phyloP scores from a whole-genome alignment of 495 filamentous ascomycete genomes.

The Penicillium antarcticum region DNA sequence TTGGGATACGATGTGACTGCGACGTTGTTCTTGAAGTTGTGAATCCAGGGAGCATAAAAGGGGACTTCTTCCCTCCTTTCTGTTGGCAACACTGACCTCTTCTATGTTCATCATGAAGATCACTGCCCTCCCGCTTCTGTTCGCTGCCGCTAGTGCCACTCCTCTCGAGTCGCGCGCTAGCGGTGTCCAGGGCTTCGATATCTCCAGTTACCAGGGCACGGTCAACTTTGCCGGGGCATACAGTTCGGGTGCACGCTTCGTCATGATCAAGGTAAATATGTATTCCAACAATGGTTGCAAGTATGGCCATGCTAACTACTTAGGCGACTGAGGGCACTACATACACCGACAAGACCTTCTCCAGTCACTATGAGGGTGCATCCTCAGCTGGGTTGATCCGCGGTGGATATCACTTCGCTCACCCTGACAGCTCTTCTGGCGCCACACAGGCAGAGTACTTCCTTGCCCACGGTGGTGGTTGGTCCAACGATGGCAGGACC shows the following conservation, averaged over 20 bases:
- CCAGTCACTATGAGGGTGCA: conserved; percentile 52
- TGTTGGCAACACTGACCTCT: not conserved
- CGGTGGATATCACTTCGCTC: conserved; percentile 65
- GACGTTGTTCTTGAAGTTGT: not conserved
- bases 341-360: conserved; percentile 52
- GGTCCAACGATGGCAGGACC: conserved; percentile 58
- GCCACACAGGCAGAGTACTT: conserved; percentile 57
- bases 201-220: conserved; percentile 56
- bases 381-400: conserved; percentile 55
- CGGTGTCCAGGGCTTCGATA: conserved; percentile 61
- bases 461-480: conserved; percentile 59
- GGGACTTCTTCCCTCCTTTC: not conserved
- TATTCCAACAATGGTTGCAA: not conserved
- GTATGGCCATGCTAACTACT: not conserved
- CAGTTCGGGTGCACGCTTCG: conserved; percentile 57
- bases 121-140: conserved; percentile 6
- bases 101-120: conserved; percentile 13
- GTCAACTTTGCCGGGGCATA: conserved; percentile 58
- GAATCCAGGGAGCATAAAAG: conserved; percentile 3
- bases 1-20: conserved; percentile 32
- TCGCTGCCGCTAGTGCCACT: conserved; percentile 17
- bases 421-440: conserved; percentile 46
- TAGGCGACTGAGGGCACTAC: conserved; percentile 60
- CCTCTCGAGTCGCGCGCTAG: conserved; percentile 31
- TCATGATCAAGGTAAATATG: conserved; percentile 59